Evolutionary conservation across 2,329 filamentous ascomycete species (phyloP).

Genomic region (Zalaria sp.): DNA sequence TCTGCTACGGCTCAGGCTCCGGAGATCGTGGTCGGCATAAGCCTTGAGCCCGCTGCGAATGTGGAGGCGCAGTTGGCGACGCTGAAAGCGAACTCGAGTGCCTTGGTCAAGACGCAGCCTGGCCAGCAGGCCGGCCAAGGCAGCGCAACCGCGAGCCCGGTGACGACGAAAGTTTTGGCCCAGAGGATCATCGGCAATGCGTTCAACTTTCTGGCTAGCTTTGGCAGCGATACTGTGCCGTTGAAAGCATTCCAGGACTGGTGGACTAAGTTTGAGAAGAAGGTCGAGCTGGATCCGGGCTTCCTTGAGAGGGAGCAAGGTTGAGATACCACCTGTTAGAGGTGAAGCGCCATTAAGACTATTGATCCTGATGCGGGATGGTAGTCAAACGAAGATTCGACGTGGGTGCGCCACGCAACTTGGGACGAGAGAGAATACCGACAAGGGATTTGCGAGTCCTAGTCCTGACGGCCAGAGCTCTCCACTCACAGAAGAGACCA

Average conservation of each 20-base stretch:
- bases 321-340: conserved; percentile 9
- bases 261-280: conserved; percentile 93
- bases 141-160: not conserved
- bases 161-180: conserved; percentile 58
- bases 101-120: conserved; percentile 17
- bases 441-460: too few relatives aligned
- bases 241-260: conserved; percentile 90
- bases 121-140: not conserved
- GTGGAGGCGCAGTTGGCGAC: conserved; percentile 57
- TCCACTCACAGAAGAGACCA: too few relatives aligned
- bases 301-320: conserved; percentile 65
- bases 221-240: conserved; percentile 82
- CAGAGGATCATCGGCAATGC: conserved; percentile 93
- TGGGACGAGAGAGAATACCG: too few relatives aligned
- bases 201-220: conserved; percentile 89
- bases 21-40: conserved; percentile 65
- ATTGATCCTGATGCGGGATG: too few relatives aligned
- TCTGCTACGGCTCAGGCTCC: conserved; percentile 16
- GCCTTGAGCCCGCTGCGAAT: conserved; percentile 60
- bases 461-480: too few relatives aligned
- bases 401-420: too few relatives aligned
- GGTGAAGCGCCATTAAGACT: not conserved
- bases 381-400: too few relatives aligned
- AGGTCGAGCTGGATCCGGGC: conserved; percentile 69
- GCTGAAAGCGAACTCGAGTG: conserved; percentile 29